phyloP scores from a whole-genome alignment of 108 stramenopile species.

The Halocafeteria seosinensis region DNA sequence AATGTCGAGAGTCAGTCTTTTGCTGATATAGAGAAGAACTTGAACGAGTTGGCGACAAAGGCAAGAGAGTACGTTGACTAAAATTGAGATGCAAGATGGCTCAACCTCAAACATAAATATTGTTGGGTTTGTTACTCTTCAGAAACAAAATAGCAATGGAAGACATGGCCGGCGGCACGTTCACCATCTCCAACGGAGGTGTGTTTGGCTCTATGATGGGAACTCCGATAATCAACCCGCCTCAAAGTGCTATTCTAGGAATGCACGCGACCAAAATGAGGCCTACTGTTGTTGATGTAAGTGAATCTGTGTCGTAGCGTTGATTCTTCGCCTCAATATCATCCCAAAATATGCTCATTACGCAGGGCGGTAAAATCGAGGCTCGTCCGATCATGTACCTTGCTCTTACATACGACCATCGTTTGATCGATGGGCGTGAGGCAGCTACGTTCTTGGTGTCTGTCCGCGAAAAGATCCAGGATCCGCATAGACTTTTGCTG shows the following conservation, averaged over 20 bases:
- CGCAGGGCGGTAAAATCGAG: slow-evolving; percentile 84
- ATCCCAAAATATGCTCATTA: too few relatives aligned
- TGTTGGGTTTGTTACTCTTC: not conserved
- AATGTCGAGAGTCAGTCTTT: slow-evolving; percentile 89
- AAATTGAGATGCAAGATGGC: too few relatives aligned
- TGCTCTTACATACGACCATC: slow-evolving; percentile 97
- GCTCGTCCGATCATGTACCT: slow-evolving; percentile 99
- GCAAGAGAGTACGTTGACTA: slow-evolving; percentile 75
- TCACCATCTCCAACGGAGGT: slow-evolving; percentile 98
- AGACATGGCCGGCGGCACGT: slow-evolving; percentile 98
- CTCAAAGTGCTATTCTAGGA: slow-evolving; percentile 95
- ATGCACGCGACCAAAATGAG: slow-evolving; percentile 99
- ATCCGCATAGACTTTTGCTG: slow-evolving; percentile 74
- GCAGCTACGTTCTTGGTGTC: slow-evolving; percentile 95
- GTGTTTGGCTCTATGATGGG: slow-evolving; percentile 96
- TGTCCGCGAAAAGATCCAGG: slow-evolving; percentile 85
- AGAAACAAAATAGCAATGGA: slow-evolving; percentile 64
- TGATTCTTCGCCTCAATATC: not conserved
- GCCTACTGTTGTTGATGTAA: slow-evolving; percentile 62
- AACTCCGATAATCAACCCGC: slow-evolving; percentile 98
- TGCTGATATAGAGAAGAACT: slow-evolving; percentile 84
- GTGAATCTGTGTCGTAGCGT: too few relatives aligned
- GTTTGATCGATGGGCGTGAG: slow-evolving; percentile 97
- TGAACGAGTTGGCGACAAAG: slow-evolving; percentile 80
- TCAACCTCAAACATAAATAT: too few relatives aligned